phyloP scores from a whole-genome alignment of 208 protist genomes.

The Crithidia acanthocephali region DNA sequence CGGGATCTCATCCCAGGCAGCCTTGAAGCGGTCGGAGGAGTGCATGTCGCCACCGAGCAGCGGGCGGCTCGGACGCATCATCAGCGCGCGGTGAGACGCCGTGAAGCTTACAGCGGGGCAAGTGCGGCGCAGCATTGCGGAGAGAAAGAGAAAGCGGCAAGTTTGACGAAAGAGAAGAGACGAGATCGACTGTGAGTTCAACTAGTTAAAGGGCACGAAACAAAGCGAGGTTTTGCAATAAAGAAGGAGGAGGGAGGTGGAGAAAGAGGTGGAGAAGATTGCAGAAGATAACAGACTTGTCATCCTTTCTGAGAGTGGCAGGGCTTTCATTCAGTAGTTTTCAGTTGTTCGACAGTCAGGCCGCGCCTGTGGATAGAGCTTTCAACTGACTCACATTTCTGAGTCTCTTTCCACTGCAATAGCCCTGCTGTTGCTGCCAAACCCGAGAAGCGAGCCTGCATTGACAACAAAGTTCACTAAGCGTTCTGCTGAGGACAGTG shows the following conservation, averaged over 20 bases:
- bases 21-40: conserved; percentile 82
- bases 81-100: conserved; percentile 74
- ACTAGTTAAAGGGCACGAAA: not conserved
- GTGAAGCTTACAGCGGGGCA: conserved; percentile 84
- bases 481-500: too few species aligned
- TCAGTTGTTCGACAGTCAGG: too few species aligned
- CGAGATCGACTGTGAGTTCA: not conserved
- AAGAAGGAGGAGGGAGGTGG: conserved; percentile 6
- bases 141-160: not conserved
- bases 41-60: conserved; percentile 82
- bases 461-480: too few species aligned
- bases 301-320: too few species aligned
- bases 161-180: conserved; percentile 1
- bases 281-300: not conserved
- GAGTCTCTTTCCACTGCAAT: too few species aligned
- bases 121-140: conserved; percentile 76
- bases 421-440: too few species aligned
- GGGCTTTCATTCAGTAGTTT: too few species aligned
- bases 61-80: conserved; percentile 64
- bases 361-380: too few species aligned
- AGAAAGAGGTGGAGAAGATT: not conserved
- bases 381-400: too few species aligned
- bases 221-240: not conserved
- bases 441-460: too few species aligned
- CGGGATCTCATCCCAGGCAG: conserved; percentile 85